Evolutionary conservation across 208 protist species (phyloP), one percentile per base, ranked within the genome.

Genomic region (Acanthamoeba healyi): DNA sequence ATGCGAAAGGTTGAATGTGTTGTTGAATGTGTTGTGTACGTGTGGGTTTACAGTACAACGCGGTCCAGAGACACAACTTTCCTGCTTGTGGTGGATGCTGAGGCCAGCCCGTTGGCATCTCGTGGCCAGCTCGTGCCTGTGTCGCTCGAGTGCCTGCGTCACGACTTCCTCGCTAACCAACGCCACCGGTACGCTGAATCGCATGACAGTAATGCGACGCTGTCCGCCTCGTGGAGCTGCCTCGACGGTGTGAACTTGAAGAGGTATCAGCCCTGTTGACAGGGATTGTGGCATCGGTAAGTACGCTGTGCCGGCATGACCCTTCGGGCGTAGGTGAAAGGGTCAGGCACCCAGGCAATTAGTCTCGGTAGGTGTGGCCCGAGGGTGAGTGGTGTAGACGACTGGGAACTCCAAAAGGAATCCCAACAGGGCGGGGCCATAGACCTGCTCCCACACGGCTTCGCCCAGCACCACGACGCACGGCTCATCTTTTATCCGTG

Each of bases 261-360:
- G 44, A 7, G 77, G 42, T 15, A 58, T 44, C 15, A 86, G 10
- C 4, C 42, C 77, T 86, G n/a, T n/a, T n/a, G n/a, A n/a, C n/a
- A n/a, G n/a, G n/a, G n/a, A n/a, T n/a, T n/a, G n/a, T n/a, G n/a
- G n/a, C n/a, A n/a, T n/a, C n/a, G n/a, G n/a, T n/a, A n/a, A n/a
- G n/a, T n/a, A n/a, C n/a, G n/a, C n/a, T n/a, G n/a, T n/a, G n/a
- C n/a, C n/a, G n/a, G n/a, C n/a, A n/a, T n/a, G n/a, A n/a, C n/a
- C n/a, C n/a, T n/a, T n/a, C n/a, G n/a, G n/a, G n/a, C n/a, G n/a
- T n/a, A n/a, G n/a, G n/a, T n/a, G n/a, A n/a, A n/a, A n/a, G n/a
- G n/a, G n/a, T n/a, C n/a, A n/a, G n/a, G n/a, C n/a, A 86, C 77
- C 77, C 12, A 86, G 77, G 42, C 77, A 86, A 19, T 86, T 86